Conservation (phyloP, 2,329 filamentous ascomycete genomes). For the Pyrenophora seminiperda region DNA sequence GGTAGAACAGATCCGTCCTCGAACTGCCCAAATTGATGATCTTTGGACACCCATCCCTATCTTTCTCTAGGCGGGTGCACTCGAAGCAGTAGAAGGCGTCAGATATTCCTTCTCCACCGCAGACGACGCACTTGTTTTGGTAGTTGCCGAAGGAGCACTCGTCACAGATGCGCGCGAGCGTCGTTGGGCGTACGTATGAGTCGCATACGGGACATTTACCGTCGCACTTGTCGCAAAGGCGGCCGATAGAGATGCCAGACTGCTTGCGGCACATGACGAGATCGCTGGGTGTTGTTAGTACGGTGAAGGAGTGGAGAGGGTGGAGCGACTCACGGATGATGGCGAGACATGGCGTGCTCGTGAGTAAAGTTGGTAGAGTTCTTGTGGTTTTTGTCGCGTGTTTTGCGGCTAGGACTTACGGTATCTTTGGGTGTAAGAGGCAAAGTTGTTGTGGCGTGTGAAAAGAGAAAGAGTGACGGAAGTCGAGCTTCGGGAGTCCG, state of each 20-base stretch:
- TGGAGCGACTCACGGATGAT: slow-evolving; percentile 74
- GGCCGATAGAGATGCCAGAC: slow-evolving; percentile 94
- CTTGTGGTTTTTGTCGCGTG: background rate
- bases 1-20: slow-evolving; percentile 85
- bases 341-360: slow-evolving; percentile 74
- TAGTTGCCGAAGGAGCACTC: slow-evolving; percentile 99
- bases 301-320: slow-evolving; percentile 5
- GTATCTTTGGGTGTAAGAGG: background rate
- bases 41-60: slow-evolving; percentile 96
- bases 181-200: slow-evolving; percentile 96
- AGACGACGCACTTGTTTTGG: slow-evolving; percentile 99
- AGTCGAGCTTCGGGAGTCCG: slow-evolving; percentile 17
- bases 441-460: slow-evolving; percentile 5
- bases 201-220: slow-evolving; percentile 99
- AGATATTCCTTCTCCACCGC: slow-evolving; percentile 95
- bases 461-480: slow-evolving; percentile 10
- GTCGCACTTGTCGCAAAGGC: slow-evolving; percentile 99
- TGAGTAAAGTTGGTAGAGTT: background rate
- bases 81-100: slow-evolving; percentile 99
- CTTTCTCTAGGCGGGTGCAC: slow-evolving; percentile 95
- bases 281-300: slow-evolving; percentile 63
- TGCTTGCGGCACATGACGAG: slow-evolving; percentile 99
- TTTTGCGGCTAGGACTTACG: background rate
- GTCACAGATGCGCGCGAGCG: slow-evolving; percentile 96
- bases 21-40: slow-evolving; percentile 98